Evolutionary conservation across 2,329 filamentous ascomycete species (phyloP), one percentile per base, ranked within the genome.

Genomic region (Drechslerella dactyloides): DNA sequence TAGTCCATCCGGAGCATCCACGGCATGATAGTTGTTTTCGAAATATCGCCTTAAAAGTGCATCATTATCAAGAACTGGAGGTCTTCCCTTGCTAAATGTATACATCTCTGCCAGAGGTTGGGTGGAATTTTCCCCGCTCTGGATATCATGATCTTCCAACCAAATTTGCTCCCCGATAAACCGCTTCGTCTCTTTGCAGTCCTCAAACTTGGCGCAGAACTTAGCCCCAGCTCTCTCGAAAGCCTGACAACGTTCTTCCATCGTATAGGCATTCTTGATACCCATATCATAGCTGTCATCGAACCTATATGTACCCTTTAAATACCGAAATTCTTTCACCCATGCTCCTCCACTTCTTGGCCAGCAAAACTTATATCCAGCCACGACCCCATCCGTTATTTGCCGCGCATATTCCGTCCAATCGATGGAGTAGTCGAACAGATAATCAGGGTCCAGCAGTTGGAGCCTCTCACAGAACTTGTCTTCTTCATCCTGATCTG

Each of bases 181-280:
- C 33, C 2, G 46, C 46, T 61, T 61, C 44, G 58, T 61, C 53
- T 61, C 58, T 42, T 61, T 46, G 21, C 58, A 61, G 44, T 61
- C 48, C 48, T 61, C 58, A 50, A 61, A 35, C 44, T 42, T 61
- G 23, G 58, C 48, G 48, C 58, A 61, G 53, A 61, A 61, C 46
- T 54, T 33, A 33, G 46, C 58, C 48, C 33, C 48, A 7, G 58
- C 58, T n/a, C 35, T 53, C 33, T 61, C 58, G 53, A 61, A 61
- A n/a, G 58, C 58, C 35, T 42, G 48, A 33, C 58, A 61, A 13
- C 58, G 48, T 46, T 61, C 58, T 17, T 61, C 58, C 58, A 61
- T 61, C 23, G 58, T 42, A 61, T 53, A n/a, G 33, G 58, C 58
- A 46, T 61, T 61, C 46, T 46, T 52, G 52, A 61, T 61, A n/a